Conservation (phyloP, 2,329 filamentous ascomycete species). For the Tolypocladium paradoxum region DNA sequence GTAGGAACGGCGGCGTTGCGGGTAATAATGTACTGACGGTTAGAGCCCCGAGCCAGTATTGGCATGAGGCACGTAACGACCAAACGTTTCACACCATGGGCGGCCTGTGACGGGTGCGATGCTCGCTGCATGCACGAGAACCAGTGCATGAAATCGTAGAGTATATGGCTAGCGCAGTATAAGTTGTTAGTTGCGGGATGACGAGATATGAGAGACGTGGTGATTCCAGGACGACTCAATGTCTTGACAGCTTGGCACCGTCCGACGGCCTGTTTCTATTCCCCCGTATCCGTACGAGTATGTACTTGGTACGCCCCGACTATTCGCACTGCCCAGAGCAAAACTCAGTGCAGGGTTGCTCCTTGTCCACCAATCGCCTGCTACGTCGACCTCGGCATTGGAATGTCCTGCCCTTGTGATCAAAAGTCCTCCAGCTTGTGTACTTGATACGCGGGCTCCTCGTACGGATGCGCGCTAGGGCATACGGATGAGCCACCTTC, state of each 20-base stretch:
- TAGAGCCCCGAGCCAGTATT: constrained; percentile 9
- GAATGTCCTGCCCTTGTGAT: not conserved
- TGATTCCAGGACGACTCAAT: not conserved
- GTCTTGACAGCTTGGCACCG: not conserved
- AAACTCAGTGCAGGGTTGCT: not conserved
- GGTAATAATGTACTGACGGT: constrained; percentile 22
- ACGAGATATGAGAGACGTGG: not conserved
- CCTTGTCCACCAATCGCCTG: not conserved
- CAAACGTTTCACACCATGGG: not conserved
- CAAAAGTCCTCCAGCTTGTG: constrained; percentile 37
- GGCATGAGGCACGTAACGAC: not conserved
- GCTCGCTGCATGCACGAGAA: not conserved
- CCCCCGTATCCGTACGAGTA: no score
- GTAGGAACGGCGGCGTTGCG: constrained; percentile 22
- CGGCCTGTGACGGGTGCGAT: not conserved
- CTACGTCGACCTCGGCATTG: not conserved
- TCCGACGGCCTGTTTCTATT: not conserved
- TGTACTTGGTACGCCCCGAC: no score
- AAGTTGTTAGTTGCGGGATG: not conserved
- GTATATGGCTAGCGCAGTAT: not conserved
- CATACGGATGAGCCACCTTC: not conserved
- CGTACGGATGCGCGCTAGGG: constrained; percentile 35
- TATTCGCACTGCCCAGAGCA: not conserved
- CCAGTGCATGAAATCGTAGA: not conserved
- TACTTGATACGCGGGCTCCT: constrained; percentile 39